Evolutionary conservation across 306 rosid genomes (phyloP).

Genomic region (Comarum palustre): DNA sequence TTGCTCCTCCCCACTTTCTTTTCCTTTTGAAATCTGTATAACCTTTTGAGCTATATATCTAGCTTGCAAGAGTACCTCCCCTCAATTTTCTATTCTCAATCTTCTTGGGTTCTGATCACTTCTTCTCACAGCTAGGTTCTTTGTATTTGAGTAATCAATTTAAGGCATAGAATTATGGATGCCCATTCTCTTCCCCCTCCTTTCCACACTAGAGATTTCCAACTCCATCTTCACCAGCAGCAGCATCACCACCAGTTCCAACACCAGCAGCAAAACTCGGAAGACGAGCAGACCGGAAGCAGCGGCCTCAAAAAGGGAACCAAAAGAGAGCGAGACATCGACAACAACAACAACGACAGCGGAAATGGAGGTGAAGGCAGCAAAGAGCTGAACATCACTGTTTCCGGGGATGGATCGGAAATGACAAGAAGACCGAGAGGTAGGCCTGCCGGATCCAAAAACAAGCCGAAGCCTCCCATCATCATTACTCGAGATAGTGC

Average conservation of each 20-base stretch:
- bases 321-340: constrained; percentile 57
- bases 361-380: constrained; percentile 28
- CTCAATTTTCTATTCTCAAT: not conserved
- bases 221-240: constrained; percentile 57
- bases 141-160: not conserved
- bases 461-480: constrained; percentile 94
- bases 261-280: constrained; percentile 52
- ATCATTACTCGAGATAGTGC: constrained; percentile 96
- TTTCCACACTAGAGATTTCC: constrained; percentile 75
- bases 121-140: constrained; percentile 1
- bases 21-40: constrained; percentile 10
- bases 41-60: constrained; percentile 14
- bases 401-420: constrained; percentile 38
- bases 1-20: constrained; percentile 16
- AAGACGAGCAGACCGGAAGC: constrained; percentile 80
- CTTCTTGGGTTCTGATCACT: constrained; percentile 12
- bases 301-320: constrained; percentile 48
- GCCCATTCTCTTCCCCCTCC: constrained; percentile 91
- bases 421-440: constrained; percentile 73
- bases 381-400: constrained; percentile 23
- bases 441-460: constrained; percentile 91
- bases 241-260: constrained; percentile 43
- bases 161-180: constrained; percentile 45
- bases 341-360: constrained; percentile 27
- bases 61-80: not conserved